phyloP scores from a whole-genome alignment of 2,329 filamentous ascomycete species.

The Colletotrichum noveboracense region DNA sequence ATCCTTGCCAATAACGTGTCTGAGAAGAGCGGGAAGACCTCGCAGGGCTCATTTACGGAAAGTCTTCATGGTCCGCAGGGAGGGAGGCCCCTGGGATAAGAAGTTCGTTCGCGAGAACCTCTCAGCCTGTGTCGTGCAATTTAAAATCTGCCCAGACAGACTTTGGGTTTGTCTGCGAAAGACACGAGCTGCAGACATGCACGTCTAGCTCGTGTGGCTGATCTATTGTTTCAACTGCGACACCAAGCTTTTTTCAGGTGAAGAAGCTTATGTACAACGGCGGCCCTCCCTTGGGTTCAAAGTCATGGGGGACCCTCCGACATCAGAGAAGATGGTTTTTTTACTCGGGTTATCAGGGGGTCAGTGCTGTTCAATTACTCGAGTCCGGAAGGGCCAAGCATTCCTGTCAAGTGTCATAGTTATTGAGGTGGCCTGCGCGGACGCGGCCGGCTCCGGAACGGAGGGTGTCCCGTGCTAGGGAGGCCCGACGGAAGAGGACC shows the following conservation, averaged over 20 bases:
- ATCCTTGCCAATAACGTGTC: background rate
- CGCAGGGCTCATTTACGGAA: background rate
- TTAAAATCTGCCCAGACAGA: background rate
- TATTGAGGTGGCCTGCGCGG: background rate
- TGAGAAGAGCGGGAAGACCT: background rate
- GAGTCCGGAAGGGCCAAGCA: background rate
- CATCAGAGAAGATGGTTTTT: background rate
- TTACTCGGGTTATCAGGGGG: background rate
- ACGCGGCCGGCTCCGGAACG: background rate
- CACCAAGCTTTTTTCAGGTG: conserved; percentile 4
- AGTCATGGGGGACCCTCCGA: background rate
- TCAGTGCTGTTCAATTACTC: background rate
- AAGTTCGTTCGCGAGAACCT: background rate
- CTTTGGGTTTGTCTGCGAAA: background rate
- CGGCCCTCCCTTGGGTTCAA: background rate
- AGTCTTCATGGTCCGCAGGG: background rate
- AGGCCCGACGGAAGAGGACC: background rate
- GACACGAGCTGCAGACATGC: background rate
- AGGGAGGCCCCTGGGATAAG: background rate
- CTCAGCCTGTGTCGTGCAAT: background rate
- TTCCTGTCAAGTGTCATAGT: background rate
- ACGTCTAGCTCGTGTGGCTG: background rate
- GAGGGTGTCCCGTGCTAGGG: background rate
- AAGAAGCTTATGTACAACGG: conserved; percentile 1
- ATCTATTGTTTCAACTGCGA: conserved; percentile 4